Base-by-base conservation (phyloP, 176 grass and related monocot species). In the Ensete glaucum region DNA sequence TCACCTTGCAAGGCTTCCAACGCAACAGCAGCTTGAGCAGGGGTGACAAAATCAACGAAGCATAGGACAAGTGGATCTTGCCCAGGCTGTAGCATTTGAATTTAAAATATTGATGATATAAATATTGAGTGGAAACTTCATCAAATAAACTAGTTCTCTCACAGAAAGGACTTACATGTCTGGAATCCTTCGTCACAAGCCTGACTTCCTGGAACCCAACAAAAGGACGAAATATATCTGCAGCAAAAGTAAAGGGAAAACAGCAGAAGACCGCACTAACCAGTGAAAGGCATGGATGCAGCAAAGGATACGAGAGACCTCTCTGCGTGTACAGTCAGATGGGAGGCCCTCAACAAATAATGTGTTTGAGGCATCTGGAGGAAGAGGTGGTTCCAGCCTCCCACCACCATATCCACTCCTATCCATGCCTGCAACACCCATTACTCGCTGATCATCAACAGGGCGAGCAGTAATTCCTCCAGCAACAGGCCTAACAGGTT, bases 281-380 rank as follows among this genome's bases (percentile, higher is more conserved):
- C 5, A 43, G 34, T 43, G 34, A 43, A 43, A 43, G 34, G 5
- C 34, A 43, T 43, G 34, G 34, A 43, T 3, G 5, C 34, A 43
- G 4, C 34, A 43, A 83, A 87, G 93, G 93, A 96, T 90, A 92
- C 81, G 81, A 7, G 77, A 87, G 73, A 88, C 89, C 80, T 96
- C 93, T 9, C 89, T 73, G 29, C 64, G 82, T 52, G 77, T 87
- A 76, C 81, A 83, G n/a, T 86, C 81, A 0, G 67, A 55, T 83
- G 79, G 87, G 9, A 96, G 79, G 26, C 85, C 83, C 55, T 96
- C 79, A 50, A 90, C 76, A 87, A 78, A 86, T 60, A 90, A 67
- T 55, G 91, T 99, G 78, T 54, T 88, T 56, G 89, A 88, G 14
- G 96, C 96, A 84, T 99, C 96, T 24, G 86, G 88, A 65, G 96